These are phyloP conservation scores for Trametes cinnabarina DNA, from an alignment of 768 basidiomycete species.

Conservation along the genomic window DNA sequence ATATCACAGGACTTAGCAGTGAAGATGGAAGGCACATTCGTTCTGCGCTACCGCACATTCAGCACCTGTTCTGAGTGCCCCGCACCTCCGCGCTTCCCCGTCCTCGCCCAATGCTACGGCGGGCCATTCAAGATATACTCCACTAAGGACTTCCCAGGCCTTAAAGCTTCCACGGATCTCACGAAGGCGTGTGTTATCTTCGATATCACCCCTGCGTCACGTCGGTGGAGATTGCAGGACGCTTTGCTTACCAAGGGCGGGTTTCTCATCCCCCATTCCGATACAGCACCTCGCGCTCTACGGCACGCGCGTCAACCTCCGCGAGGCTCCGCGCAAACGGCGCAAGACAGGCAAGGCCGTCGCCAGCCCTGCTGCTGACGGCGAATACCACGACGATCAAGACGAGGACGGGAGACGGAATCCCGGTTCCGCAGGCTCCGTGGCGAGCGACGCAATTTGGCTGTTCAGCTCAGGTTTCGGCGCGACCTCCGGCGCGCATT, in stretches of 20 bases:
- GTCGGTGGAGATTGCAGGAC: too few relatives aligned
- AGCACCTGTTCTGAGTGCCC: conserved; percentile 50
- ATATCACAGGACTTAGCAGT: conserved; percentile 79
- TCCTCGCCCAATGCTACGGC: conserved; percentile 66
- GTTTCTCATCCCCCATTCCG: neutral
- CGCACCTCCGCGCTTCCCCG: conserved; percentile 37
- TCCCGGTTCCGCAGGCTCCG: too few relatives aligned
- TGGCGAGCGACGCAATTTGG: too few relatives aligned
- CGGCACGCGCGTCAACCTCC: conserved; percentile 57
- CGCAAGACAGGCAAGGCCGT: conserved; percentile 25
- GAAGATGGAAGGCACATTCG: conserved; percentile 62
- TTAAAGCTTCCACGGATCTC: conserved; percentile 62
- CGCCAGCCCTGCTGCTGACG: too few relatives aligned
- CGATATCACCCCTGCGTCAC: too few relatives aligned
- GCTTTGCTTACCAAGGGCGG: too few relatives aligned
- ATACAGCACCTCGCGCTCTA: conserved; percentile 50
- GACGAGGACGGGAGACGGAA: too few relatives aligned
- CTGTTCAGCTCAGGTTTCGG: too few relatives aligned
- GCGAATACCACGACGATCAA: conserved; percentile 1
- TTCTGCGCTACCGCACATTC: conserved; percentile 64
- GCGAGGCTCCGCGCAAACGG: conserved; percentile 56
- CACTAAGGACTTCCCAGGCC: conserved; percentile 69
- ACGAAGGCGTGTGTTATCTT: conserved; percentile 62
- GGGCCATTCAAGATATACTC: conserved; percentile 64
- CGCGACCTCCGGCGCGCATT: too few relatives aligned